Evolutionary conservation across 768 basidiomycete genomes (phyloP).

Genomic region (Serendipita sp.): DNA sequence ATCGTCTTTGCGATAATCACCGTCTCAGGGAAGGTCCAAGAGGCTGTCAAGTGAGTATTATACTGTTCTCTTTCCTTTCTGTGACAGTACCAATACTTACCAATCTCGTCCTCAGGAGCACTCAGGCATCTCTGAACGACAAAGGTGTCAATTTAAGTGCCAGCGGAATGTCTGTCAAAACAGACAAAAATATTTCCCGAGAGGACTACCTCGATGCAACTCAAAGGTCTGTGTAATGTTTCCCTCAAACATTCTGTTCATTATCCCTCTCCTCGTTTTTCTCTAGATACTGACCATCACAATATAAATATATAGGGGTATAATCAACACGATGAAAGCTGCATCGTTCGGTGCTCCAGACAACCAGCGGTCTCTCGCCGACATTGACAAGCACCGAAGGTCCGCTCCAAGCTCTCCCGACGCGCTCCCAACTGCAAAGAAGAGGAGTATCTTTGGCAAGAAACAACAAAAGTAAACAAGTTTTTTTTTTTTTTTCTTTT

Average conservation of each 20-base stretch:
- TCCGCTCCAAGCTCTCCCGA: not conserved
- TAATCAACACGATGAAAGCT: not conserved
- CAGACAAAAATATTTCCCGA: constrained; percentile 38
- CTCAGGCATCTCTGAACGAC: constrained; percentile 26
- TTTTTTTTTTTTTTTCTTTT: not conserved
- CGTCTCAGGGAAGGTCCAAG: constrained; percentile 1
- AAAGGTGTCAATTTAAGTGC: constrained; percentile 41
- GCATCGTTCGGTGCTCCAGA: not conserved
- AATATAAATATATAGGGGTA: not conserved
- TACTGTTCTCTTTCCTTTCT: not conserved
- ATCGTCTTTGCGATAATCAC: constrained; percentile 1
- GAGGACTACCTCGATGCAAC: constrained; percentile 59
- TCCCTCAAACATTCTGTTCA: not conserved
- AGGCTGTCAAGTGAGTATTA: not conserved
- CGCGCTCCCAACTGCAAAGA: not conserved
- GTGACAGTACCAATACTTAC: not conserved
- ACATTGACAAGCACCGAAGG: not conserved
- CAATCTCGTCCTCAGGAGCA: not conserved
- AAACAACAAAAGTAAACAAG: not conserved
- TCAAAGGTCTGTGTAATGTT: constrained; percentile 36
- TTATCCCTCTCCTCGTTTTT: not conserved
- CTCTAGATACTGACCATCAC: not conserved
- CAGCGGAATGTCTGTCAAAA: constrained; percentile 52
- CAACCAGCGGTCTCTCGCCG: not conserved
- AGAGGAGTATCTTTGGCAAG: not conserved